Percentiles rank a stretch among this genome's conserved stretches.
phyloP scores from a whole-genome alignment of 257 asterid species.

The Salvia hispanica region DNA sequence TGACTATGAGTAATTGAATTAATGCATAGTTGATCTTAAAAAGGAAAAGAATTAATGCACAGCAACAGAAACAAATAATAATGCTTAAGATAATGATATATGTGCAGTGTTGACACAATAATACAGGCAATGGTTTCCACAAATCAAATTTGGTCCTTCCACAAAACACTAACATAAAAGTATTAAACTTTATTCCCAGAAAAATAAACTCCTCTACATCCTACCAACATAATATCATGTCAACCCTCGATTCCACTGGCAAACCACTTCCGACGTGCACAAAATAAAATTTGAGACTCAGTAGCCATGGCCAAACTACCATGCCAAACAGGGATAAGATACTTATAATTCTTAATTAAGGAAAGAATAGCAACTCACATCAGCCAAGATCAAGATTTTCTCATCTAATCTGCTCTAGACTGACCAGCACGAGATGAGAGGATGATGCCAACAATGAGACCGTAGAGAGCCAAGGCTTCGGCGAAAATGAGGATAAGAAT shows the following conservation, averaged over 20 bases:
- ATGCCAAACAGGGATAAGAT: constrained; percentile 29
- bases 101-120: constrained; percentile 15
- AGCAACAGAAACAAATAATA: background rate
- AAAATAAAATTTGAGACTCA: constrained; percentile 22
- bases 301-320: constrained; percentile 21
- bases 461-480: constrained; percentile 62
- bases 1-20: background rate
- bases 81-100: background rate
- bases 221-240: constrained; percentile 36
- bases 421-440: constrained; percentile 73
- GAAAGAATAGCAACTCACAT: constrained; percentile 18
- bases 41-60: background rate
- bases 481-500: constrained; percentile 60
- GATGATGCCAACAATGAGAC: constrained; percentile 64
- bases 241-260: constrained; percentile 33
- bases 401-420: constrained; percentile 58
- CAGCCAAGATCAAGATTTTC: background rate
- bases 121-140: constrained; percentile 31
- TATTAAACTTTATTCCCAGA: constrained; percentile 33
- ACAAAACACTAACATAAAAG: constrained; percentile 19
- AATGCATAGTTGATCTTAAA: background rate
- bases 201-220: constrained; percentile 35
- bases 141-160: constrained; percentile 35
- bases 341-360: constrained; percentile 23
- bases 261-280: constrained; percentile 30